These are phyloP conservation scores for Taxillus chinensis DNA, from an alignment of 164 flowering plant genomes.

Conservation along the genomic window DNA sequence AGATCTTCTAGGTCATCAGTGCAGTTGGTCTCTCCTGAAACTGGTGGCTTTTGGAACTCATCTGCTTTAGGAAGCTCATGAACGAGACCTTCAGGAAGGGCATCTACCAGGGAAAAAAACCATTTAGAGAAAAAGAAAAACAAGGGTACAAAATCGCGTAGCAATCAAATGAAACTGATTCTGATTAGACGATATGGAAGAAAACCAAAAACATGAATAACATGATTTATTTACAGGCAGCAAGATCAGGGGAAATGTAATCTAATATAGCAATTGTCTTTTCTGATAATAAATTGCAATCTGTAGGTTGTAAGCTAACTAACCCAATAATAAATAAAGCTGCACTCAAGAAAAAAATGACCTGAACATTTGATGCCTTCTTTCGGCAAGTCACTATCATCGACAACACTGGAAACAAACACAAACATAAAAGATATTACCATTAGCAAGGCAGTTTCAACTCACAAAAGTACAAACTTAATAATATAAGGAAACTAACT, in stretches of 20 bases:
- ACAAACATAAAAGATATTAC: background rate
- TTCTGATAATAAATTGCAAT: no score
- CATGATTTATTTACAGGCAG: no score
- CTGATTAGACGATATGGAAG: no score
- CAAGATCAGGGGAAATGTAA: no score
- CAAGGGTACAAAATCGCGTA: no score
- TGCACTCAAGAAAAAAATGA: slow-evolving; percentile 7
- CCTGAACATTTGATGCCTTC: slow-evolving; percentile 41
- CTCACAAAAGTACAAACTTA: background rate
- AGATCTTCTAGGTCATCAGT: slow-evolving; percentile 82
- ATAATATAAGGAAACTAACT: background rate
- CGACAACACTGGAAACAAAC: slow-evolving; percentile 56
- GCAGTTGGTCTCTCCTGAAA: slow-evolving; percentile 15
- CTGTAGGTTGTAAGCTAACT: no score
- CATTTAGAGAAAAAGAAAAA: background rate
- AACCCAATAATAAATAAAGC: no score
- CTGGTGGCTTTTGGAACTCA: slow-evolving; percentile 22
- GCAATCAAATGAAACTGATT: no score
- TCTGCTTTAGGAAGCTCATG: slow-evolving; percentile 87
- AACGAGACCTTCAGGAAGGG: slow-evolving; percentile 72
- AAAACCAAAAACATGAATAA: no score
- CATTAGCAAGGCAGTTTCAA: slow-evolving; percentile 3
- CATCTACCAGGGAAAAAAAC: slow-evolving; percentile 26
- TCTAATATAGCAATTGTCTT: no score
- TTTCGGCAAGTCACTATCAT: slow-evolving; percentile 36